Conservation (phyloP, 768 basidiomycete species). For the Tricholoma furcatifolium region DNA sequence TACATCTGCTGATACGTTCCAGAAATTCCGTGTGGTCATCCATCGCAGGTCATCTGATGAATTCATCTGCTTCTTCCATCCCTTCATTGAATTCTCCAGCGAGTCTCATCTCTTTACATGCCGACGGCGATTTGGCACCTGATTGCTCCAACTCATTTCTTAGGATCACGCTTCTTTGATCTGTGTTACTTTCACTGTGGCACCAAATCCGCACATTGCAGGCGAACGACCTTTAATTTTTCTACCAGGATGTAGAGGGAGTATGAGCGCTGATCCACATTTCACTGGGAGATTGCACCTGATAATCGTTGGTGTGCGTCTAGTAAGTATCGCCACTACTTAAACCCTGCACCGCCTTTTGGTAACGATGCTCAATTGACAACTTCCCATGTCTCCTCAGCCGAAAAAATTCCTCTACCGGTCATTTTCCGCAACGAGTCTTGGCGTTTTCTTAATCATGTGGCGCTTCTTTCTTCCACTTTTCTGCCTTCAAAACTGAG, state of each 20-base stretch:
- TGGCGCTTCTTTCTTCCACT: not conserved
- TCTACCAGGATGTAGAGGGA: too few relatives aligned
- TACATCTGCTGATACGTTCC: not conserved
- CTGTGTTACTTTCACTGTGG: not conserved
- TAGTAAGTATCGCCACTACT: not conserved
- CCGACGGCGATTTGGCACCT: not conserved
- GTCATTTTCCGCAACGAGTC: constrained; percentile 19
- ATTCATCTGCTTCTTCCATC: constrained; percentile 1
- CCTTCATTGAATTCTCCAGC: not conserved
- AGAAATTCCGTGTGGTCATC: not conserved
- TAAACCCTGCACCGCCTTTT: not conserved
- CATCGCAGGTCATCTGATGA: constrained; percentile 1
- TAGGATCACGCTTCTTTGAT: not conserved
- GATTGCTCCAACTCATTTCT: not conserved
- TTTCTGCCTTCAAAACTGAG: not conserved
- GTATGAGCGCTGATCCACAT: too few relatives aligned
- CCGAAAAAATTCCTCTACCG: constrained; percentile 17
- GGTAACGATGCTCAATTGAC: not conserved
- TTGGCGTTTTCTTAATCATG: not conserved
- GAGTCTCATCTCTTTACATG: not conserved
- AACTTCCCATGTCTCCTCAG: not conserved
- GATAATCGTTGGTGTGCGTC: not conserved
- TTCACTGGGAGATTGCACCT: too few relatives aligned
- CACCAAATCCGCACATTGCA: too few relatives aligned
- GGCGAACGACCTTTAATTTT: too few relatives aligned